Conservation (phyloP, 495 filamentous ascomycete genomes). For the Hyphodiscus hymeniophilus region DNA sequence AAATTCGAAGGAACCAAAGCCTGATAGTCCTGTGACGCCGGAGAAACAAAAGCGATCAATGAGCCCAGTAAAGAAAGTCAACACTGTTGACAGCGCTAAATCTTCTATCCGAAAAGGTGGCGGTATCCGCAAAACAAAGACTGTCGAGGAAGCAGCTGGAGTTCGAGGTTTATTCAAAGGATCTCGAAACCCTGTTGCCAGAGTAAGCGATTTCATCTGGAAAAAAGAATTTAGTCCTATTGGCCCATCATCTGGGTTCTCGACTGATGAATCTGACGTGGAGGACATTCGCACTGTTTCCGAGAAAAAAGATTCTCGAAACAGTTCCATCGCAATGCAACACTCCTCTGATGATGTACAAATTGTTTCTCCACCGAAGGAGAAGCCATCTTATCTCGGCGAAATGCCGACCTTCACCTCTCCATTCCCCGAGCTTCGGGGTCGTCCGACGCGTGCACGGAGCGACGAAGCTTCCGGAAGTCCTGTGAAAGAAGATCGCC, state of each 20-base stretch:
- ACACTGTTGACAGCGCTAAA: slow-evolving; percentile 9
- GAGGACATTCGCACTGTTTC: slow-evolving; percentile 27
- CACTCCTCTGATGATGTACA: slow-evolving; percentile 28
- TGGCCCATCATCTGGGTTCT: slow-evolving; percentile 25
- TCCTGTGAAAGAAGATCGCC: not conserved
- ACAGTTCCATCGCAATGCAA: slow-evolving; percentile 4
- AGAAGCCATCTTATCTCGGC: slow-evolving; percentile 31
- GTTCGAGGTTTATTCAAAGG: slow-evolving; percentile 48
- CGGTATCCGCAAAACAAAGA: slow-evolving; percentile 16
- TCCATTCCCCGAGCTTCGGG: slow-evolving; percentile 30
- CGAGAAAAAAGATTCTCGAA: slow-evolving; percentile 24
- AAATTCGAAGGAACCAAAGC: slow-evolving; percentile 4
- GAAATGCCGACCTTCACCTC: slow-evolving; percentile 46
- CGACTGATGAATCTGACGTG: slow-evolving; percentile 37
- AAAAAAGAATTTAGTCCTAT: slow-evolving; percentile 37
- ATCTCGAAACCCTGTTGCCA: slow-evolving; percentile 50
- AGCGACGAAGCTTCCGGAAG: slow-evolving; percentile 1
- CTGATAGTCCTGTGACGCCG: slow-evolving; percentile 7
- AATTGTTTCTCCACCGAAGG: slow-evolving; percentile 29
- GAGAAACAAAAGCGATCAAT: slow-evolving; percentile 14
- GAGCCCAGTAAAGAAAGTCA: slow-evolving; percentile 16
- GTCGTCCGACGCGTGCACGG: slow-evolving; percentile 15
- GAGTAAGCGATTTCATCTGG: slow-evolving; percentile 48
- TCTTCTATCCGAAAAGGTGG: slow-evolving; percentile 5
- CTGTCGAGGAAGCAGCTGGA: slow-evolving; percentile 18